Base-by-base conservation (phyloP, 192 early-diverging fungal genomes). In the Coemansia sp. region DNA sequence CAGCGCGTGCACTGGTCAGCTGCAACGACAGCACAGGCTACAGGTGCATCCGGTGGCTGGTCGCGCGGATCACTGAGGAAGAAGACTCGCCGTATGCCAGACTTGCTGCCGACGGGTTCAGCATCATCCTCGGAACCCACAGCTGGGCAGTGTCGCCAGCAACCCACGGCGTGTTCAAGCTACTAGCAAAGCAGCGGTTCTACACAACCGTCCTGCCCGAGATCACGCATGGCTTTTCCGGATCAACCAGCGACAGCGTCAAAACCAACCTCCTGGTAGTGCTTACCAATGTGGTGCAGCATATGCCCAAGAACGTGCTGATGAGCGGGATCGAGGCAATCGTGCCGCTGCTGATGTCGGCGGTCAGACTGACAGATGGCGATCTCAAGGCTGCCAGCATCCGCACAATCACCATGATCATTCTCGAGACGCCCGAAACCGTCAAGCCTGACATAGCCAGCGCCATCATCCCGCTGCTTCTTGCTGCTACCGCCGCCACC, bases 121-220 rank as follows among this genome's bases (percentile, higher is more conserved):
- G 84, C 51, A 79, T 92, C 48, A 79, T 95, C n/a, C 84, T 93
- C 18, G 86, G 89, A n/a, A 89, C 90, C 37, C 85, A 88, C 64
- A 62, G 72, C 21, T 84, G 89, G 72, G 84, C 87, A 1, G 83
- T 95, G 59, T 93, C 92, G 37, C 87, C 88, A 46, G 60, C 82
- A 23, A 82, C 86, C 0, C 72, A 72, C 35, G 67, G 70, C 13
- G 53, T 66, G 56, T 51, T 82, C 12, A 83, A 88, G 83, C 68
- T 91, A 15, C 71, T 99, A 23, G 90, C 90, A 67, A 92, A 93
- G 72, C 95, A 97, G 70, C 79, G 89, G 25, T 91, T 96, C 63
- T 96, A 93, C 68, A 86, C 88, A 34, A 86, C 86, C 37, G 90
- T 88, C 56, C 70, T 96, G 13, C 92, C 90, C 18, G 82, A 81